Conservation (phyloP, 148 eudicot genomes). For the Limonium bicolor region DNA sequence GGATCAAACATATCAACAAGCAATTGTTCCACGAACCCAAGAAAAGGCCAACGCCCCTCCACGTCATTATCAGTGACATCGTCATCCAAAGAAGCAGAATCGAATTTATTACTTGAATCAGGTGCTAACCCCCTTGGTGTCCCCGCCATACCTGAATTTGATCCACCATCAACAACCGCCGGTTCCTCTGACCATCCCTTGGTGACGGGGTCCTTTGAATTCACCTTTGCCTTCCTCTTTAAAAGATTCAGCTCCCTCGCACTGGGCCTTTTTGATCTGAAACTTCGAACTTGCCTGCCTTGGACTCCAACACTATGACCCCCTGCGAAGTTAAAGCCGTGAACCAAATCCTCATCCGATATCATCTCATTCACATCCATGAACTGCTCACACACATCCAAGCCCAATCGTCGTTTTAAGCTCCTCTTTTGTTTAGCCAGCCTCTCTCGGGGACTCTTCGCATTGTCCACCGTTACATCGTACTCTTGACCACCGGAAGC, state of each 20-base stretch:
- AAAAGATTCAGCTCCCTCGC: constrained; percentile 86
- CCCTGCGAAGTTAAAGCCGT: constrained; percentile 24
- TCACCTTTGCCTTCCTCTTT: constrained; percentile 77
- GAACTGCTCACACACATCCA: constrained; percentile 92
- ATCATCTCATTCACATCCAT: constrained; percentile 98
- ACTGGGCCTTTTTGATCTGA: constrained; percentile 82
- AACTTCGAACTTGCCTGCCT: no score
- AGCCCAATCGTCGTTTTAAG: constrained; percentile 65
- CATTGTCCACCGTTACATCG: constrained; percentile 52
- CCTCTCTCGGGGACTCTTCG: constrained; percentile 63
- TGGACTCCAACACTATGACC: constrained; percentile 35
- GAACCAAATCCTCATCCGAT: constrained; percentile 78
- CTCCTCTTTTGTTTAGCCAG: constrained; percentile 82
- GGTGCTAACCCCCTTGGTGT: constrained; percentile 17
- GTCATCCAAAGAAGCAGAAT: constrained; percentile 50
- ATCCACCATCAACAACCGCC: constrained; percentile 12
- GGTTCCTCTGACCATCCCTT: constrained; percentile 45
- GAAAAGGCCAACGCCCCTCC: constrained; percentile 81
- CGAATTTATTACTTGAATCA: constrained; percentile 29
- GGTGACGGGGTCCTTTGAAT: constrained; percentile 38
- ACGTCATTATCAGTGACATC: constrained; percentile 51
- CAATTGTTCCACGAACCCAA: constrained; percentile 77
- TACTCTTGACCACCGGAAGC: constrained; percentile 98
- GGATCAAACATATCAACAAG: constrained; percentile 97
- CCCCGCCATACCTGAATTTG: neutral